Evolutionary conservation across 1,139 yeast genomes (phyloP).

Genomic region (Fermentozyma sake): DNA sequence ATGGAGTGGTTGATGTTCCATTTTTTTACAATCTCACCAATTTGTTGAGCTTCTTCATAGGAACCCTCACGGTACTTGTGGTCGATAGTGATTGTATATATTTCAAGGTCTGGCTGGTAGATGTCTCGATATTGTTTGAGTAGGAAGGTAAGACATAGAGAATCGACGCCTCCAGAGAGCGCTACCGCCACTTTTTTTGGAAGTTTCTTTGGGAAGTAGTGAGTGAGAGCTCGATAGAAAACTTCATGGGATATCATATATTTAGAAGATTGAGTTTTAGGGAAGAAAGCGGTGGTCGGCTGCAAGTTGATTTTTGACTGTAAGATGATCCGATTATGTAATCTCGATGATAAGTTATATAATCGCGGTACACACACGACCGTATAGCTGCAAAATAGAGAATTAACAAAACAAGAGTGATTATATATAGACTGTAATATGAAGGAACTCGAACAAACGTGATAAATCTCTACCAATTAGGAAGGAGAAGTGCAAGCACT

Average conservation of each 20-base stretch:
- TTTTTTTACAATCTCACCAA: slow-evolving; percentile 27
- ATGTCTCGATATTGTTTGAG: slow-evolving; percentile 25
- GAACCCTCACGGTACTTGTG: slow-evolving; percentile 51
- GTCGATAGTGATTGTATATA: slow-evolving; percentile 55
- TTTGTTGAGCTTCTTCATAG: slow-evolving; percentile 40
- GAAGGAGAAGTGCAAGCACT: too few relatives aligned
- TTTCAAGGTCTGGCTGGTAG: slow-evolving; percentile 19
- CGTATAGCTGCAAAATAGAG: too few relatives aligned
- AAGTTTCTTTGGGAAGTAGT: not conserved
- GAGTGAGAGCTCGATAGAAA: not conserved
- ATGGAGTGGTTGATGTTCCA: slow-evolving; percentile 42
- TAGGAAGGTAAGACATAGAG: slow-evolving; percentile 60
- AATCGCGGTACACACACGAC: too few relatives aligned
- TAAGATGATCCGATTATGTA: too few relatives aligned
- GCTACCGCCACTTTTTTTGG: slow-evolving; percentile 32
- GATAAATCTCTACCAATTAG: too few relatives aligned
- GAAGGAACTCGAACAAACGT: too few relatives aligned
- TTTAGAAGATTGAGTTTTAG: too few relatives aligned
- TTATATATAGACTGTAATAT: too few relatives aligned
- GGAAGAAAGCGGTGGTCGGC: too few relatives aligned
- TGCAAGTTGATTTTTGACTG: too few relatives aligned
- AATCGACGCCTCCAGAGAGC: slow-evolving; percentile 80
- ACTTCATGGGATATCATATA: not conserved
- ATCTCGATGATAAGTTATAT: too few relatives aligned
- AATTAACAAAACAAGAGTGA: too few relatives aligned